Conservation (phyloP, 2,329 filamentous ascomycete species). For the Fusarium acutatum region DNA sequence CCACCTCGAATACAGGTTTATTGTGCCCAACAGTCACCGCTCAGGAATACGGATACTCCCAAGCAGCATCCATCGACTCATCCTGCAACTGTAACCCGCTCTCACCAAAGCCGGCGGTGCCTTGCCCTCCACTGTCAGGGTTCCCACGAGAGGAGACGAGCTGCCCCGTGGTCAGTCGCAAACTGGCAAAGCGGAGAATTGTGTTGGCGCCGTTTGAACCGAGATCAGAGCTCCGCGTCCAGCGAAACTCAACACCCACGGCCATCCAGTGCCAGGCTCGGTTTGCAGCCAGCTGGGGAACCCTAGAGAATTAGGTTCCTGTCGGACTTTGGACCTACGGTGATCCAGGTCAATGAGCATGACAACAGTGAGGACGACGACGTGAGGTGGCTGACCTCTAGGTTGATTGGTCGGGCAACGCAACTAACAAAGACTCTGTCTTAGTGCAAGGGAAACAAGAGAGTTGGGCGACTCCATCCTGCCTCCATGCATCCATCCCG, state of each 20-base stretch:
- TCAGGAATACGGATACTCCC: conserved; percentile 25
- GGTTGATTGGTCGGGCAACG: conserved; percentile 39
- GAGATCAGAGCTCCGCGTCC: conserved; percentile 11
- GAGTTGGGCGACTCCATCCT: conserved; percentile 39
- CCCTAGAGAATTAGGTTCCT: conserved; percentile 27
- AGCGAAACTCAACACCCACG: conserved; percentile 20
- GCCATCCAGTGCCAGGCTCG: conserved; percentile 24
- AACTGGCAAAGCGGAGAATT: conserved; percentile 29
- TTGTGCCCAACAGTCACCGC: conserved; percentile 22
- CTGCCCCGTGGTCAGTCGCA: conserved; percentile 18
- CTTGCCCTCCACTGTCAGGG: conserved; percentile 10
- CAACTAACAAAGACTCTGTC: conserved; percentile 40
- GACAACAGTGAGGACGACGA: conserved; percentile 30
- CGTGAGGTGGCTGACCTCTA: conserved; percentile 38
- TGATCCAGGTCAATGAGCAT: conserved; percentile 35
- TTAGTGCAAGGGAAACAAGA: conserved; percentile 34
- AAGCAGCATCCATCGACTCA: conserved; percentile 17
- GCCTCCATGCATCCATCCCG: conserved; percentile 42
- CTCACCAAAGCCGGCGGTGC: conserved; percentile 24
- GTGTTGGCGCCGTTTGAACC: conserved; percentile 25
- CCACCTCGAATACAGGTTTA: conserved; percentile 7
- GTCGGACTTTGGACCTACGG: conserved; percentile 18
- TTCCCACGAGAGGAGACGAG: conserved; percentile 5
- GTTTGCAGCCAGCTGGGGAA: conserved; percentile 26
- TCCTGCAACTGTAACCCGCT: conserved; percentile 15